Conservation (phyloP, 305 asterid species). For the Solanum hybrid region DNA sequence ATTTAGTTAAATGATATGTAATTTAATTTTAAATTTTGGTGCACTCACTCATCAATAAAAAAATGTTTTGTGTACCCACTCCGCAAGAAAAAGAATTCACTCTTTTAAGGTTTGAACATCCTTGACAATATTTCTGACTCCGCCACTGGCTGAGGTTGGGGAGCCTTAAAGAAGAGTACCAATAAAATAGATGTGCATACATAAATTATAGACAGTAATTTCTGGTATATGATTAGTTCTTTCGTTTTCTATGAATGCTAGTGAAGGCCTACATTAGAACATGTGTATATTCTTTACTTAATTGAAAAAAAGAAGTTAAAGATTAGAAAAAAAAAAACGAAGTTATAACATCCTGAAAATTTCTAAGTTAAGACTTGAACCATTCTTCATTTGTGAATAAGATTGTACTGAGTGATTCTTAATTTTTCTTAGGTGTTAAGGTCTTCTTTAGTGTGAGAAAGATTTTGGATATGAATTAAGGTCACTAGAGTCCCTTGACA, state of each 20-base stretch:
- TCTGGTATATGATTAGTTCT: background rate
- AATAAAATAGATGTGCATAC: background rate
- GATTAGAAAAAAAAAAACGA: background rate
- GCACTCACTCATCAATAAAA: background rate
- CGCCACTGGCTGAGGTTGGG: background rate
- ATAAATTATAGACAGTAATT: background rate
- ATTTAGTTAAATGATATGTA: too few relatives aligned
- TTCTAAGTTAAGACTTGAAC: background rate
- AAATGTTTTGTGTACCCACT: background rate
- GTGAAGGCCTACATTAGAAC: background rate
- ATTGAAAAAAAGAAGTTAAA: background rate
- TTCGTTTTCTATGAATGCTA: background rate
- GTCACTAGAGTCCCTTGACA: background rate
- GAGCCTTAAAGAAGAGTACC: background rate
- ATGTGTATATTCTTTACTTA: background rate
- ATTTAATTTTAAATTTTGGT: too few relatives aligned
- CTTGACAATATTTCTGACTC: background rate
- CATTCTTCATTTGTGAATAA: background rate
- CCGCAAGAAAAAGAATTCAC: background rate
- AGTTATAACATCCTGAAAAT: background rate
- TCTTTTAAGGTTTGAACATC: background rate
- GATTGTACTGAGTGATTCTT: background rate
- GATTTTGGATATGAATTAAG: background rate
- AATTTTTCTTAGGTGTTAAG: background rate
- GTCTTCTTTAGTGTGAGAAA: background rate